Conservation (phyloP, 192 early-diverging fungal genomes). For the Gamsiella multidivaricata region DNA sequence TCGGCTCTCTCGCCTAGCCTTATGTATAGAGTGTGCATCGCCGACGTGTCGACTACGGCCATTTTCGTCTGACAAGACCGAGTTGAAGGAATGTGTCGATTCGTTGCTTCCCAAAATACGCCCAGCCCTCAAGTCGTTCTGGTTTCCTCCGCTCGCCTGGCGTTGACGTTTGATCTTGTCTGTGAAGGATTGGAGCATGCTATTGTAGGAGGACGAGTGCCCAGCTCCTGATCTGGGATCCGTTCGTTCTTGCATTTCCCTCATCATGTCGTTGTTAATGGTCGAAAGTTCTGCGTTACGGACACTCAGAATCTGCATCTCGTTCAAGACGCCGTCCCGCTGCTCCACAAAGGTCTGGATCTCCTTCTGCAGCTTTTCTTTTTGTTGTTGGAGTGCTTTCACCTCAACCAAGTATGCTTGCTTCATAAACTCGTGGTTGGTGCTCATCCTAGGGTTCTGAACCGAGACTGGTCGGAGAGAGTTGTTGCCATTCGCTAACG, state of each 20-base stretch:
- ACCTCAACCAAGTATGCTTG: constrained; percentile 58
- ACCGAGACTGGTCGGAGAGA: constrained; percentile 11
- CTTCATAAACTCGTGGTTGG: constrained; percentile 58
- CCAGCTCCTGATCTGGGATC: constrained; percentile 31
- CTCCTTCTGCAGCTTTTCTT: constrained; percentile 58
- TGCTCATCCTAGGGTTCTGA: constrained; percentile 48
- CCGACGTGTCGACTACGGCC: not conserved
- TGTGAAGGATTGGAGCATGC: constrained; percentile 30
- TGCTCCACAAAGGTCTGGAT: constrained; percentile 55
- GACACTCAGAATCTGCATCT: constrained; percentile 63
- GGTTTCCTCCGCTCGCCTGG: constrained; percentile 44
- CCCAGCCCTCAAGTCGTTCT: constrained; percentile 23
- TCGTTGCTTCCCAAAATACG: constrained; percentile 29
- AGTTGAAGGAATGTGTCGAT: constrained; percentile 37
- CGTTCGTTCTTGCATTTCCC: constrained; percentile 47
- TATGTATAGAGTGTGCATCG: not conserved
- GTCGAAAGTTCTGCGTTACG: constrained; percentile 64
- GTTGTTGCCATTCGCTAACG: not conserved
- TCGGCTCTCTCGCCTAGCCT: constrained; percentile 35
- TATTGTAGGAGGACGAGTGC: constrained; percentile 12
- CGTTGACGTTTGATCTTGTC: constrained; percentile 38
- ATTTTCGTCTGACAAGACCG: constrained; percentile 25
- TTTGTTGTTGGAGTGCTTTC: constrained; percentile 57
- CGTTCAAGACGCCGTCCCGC: constrained; percentile 64
- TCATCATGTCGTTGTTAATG: constrained; percentile 68